Evolutionary conservation across 441 rosid genomes (phyloP).

Genomic region (Macaranga tanarius): DNA sequence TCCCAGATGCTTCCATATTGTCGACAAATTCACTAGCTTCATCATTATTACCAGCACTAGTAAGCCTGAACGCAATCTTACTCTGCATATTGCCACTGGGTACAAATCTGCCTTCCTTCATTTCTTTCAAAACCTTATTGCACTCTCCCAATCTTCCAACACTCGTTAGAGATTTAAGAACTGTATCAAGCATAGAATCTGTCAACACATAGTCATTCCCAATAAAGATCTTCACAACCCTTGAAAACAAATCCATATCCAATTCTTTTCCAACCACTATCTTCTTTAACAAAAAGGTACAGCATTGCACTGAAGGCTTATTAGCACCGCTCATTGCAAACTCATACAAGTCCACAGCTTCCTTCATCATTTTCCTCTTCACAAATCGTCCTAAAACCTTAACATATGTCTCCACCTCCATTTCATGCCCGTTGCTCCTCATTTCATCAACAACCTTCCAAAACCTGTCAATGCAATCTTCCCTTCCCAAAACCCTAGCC

Average conservation of each 20-base stretch:
- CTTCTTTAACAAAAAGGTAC: constrained; percentile 61
- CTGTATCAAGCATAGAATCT: constrained; percentile 51
- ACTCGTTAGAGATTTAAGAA: constrained; percentile 62
- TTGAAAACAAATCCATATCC: constrained; percentile 60
- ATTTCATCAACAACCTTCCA: constrained; percentile 71
- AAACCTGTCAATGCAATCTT: constrained; percentile 71
- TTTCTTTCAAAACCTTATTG: constrained; percentile 57
- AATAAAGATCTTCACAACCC: constrained; percentile 51
- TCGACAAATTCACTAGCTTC: constrained; percentile 48
- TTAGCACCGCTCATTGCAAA: constrained; percentile 59
- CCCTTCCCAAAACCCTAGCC: constrained; percentile 71
- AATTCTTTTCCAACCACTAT: constrained; percentile 54
- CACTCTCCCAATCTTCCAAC: constrained; percentile 56
- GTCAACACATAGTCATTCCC: constrained; percentile 54
- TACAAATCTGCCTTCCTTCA: constrained; percentile 56
- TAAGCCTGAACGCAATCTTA: constrained; percentile 51
- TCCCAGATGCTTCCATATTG: constrained; percentile 47
- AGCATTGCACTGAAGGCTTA: constrained; percentile 51
- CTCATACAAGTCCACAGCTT: constrained; percentile 72
- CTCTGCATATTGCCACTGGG: constrained; percentile 46
- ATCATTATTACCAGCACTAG: constrained; percentile 53
- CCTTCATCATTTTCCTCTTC: constrained; percentile 62
- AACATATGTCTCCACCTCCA: constrained; percentile 62
- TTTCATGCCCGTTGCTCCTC: constrained; percentile 54
- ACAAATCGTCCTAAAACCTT: constrained; percentile 54